Conservation (phyloP, 768 basidiomycete species). For the Termitomyces sp. region DNA sequence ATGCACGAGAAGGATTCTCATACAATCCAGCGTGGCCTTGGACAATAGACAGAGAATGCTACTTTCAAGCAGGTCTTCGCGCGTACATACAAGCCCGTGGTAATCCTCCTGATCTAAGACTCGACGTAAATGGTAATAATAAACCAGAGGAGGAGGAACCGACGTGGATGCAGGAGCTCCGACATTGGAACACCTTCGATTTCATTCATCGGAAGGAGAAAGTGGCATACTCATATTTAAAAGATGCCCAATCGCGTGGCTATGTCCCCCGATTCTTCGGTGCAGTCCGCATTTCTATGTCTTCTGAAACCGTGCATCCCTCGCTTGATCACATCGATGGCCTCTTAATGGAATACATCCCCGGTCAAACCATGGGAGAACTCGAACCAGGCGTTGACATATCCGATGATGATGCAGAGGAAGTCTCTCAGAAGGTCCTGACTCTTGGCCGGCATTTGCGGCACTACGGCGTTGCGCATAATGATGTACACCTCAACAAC, state of each 20-base stretch:
- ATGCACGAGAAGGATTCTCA: neutral
- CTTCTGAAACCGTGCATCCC: neutral
- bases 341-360: neutral
- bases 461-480: neutral
- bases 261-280: neutral
- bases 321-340: neutral
- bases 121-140: neutral
- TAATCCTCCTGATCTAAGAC: neutral
- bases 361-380: neutral
- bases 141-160: neutral
- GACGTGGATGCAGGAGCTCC: neutral
- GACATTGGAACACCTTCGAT: neutral
- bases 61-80: neutral
- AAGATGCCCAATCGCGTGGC: neutral
- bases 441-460: neutral
- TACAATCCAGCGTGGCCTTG: neutral
- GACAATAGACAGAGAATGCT: neutral
- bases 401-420: neutral
- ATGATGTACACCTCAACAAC: neutral
- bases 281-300: neutral
- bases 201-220: neutral
- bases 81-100: neutral
- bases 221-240: neutral
- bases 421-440: neutral
- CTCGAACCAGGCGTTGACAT: neutral